Percentiles rank a stretch among this genome's conserved stretches.
Evolutionary conservation across 2,329 filamentous ascomycete genomes (phyloP).

Genomic region (Aspergillus flavus): DNA sequence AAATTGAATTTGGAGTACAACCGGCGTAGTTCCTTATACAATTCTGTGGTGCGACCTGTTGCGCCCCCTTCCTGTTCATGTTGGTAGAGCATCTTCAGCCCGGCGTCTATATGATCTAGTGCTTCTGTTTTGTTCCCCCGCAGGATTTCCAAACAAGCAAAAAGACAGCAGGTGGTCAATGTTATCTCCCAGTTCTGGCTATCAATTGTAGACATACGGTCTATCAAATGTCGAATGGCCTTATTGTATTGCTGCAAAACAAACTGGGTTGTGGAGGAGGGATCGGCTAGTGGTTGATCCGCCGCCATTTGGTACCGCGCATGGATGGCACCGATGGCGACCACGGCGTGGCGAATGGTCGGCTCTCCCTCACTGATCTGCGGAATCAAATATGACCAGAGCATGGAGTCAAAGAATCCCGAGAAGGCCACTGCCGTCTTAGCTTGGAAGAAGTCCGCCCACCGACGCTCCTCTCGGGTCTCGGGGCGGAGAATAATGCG

Average conservation of each 20-base stretch:
- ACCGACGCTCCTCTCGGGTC: constrained; percentile 36
- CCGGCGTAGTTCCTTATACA: constrained; percentile 17
- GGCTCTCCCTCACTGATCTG: constrained; percentile 51
- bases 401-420: constrained; percentile 40
- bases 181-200: constrained; percentile 9
- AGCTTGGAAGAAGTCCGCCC: constrained; percentile 45
- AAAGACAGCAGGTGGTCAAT: constrained; percentile 22
- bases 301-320: constrained; percentile 10
- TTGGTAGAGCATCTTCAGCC: constrained; percentile 19
- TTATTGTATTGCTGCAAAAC: constrained; percentile 53
- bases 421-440: constrained; percentile 47
- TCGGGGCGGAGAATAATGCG: constrained; percentile 24
- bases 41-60: background rate
- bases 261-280: constrained; percentile 29
- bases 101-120: constrained; percentile 21
- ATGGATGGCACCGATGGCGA: constrained; percentile 55
- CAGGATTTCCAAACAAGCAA: constrained; percentile 23
- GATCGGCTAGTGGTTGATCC: background rate
- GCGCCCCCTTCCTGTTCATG: background rate
- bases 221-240: constrained; percentile 47
- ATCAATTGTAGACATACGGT: constrained; percentile 22
- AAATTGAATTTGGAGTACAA: background rate
- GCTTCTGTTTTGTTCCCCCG: constrained; percentile 17
- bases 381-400: constrained; percentile 45
- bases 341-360: constrained; percentile 53